Conservation (phyloP, 2,329 filamentous ascomycete genomes). For the Fusarium xyrophilum region DNA sequence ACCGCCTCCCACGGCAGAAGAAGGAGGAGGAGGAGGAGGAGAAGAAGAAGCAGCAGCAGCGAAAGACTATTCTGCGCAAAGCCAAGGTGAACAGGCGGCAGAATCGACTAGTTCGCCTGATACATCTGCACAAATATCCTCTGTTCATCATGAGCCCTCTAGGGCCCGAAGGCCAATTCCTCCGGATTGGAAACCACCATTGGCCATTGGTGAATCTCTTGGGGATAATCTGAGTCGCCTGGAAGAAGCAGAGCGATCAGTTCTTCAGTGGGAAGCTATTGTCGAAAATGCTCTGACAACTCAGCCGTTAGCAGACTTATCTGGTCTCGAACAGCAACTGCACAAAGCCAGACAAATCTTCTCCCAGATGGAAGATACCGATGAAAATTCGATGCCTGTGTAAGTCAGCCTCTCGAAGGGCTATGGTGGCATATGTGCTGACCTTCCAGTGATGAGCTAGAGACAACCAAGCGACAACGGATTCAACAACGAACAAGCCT, state of each 20-base stretch:
- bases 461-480: constrained; percentile 32
- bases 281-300: constrained; percentile 26
- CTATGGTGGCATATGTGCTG: neutral
- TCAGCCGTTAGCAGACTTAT: constrained; percentile 34
- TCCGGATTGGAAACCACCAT: constrained; percentile 33
- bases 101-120: neutral
- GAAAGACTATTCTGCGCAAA: neutral
- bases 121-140: neutral
- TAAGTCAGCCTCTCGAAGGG: constrained; percentile 1
- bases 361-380: constrained; percentile 31
- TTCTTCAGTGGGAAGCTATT: constrained; percentile 40
- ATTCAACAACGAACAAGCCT: constrained; percentile 22
- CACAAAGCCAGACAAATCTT: constrained; percentile 15
- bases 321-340: constrained; percentile 27
- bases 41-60: neutral
- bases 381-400: constrained; percentile 36
- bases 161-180: constrained; percentile 15
- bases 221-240: constrained; percentile 35
- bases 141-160: neutral
- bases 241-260: constrained; percentile 34
- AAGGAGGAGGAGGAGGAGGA: neutral
- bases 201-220: constrained; percentile 34
- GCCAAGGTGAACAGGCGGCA: neutral
- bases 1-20: neutral
- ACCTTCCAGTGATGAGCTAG: constrained; percentile 35